A percentile compares a stretch with the other conserved stretches of the same genome.
Conservation (phyloP, 2,329 filamentous ascomycete species). For the Penicillium freii region DNA sequence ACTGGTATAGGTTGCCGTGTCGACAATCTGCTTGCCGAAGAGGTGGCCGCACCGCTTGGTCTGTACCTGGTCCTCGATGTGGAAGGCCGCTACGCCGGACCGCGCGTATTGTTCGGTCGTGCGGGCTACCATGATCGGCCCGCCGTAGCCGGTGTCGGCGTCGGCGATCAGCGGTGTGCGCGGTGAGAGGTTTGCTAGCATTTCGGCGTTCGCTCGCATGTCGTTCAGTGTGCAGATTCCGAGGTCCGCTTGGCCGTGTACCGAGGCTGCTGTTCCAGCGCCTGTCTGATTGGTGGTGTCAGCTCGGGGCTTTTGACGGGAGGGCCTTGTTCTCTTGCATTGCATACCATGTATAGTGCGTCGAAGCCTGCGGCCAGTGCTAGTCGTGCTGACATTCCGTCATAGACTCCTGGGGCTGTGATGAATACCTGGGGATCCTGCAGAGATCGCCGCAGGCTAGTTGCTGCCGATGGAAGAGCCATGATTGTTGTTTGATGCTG, state of each 20-base stretch:
- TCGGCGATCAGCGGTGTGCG: constrained; percentile 53
- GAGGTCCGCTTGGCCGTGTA: constrained; percentile 51
- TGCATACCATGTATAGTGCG: constrained; percentile 51
- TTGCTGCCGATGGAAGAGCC: constrained; percentile 29
- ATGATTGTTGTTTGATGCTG: constrained; percentile 18
- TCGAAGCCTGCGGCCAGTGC: constrained; percentile 51
- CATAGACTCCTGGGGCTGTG: constrained; percentile 51
- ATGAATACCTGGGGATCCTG: constrained; percentile 40
- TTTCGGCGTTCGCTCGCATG: constrained; percentile 54
- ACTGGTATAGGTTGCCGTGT: constrained; percentile 33
- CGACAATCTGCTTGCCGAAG: constrained; percentile 41
- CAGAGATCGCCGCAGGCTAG: constrained; percentile 35
- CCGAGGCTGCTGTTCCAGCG: constrained; percentile 50
- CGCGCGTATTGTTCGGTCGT: constrained; percentile 52
- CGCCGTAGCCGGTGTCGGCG: constrained; percentile 56
- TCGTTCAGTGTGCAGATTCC: constrained; percentile 53
- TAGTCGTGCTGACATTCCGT: constrained; percentile 51
- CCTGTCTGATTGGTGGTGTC: constrained; percentile 43
- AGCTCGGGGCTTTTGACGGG: background rate
- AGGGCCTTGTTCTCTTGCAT: background rate
- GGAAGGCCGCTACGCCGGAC: constrained; percentile 55
- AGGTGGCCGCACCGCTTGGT: constrained; percentile 45
- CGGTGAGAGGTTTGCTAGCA: constrained; percentile 53
- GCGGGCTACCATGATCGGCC: constrained; percentile 49
- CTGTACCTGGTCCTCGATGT: constrained; percentile 58